A percentile compares a stretch with the other conserved stretches of the same genome.
Conservation (phyloP, 23 red algal genomes). For the Chondrus crispus region DNA sequence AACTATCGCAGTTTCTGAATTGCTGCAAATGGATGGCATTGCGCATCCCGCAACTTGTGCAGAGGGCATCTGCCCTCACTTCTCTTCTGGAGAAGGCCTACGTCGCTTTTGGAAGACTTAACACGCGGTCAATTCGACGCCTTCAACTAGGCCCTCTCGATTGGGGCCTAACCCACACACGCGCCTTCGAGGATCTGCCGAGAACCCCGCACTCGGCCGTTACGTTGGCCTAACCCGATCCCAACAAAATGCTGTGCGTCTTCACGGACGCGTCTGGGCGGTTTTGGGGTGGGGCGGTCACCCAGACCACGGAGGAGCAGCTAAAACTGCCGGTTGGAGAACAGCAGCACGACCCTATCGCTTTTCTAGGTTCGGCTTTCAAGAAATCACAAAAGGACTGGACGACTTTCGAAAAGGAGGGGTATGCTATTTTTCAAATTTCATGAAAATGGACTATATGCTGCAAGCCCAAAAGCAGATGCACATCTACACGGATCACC, state of each 20-base stretch:
- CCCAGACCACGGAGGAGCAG: not conserved
- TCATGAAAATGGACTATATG: slow-evolving; percentile 18
- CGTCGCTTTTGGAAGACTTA: not conserved
- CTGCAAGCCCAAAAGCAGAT: not conserved
- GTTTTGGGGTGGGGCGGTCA: slow-evolving; percentile 1
- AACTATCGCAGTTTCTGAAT: slow-evolving; percentile 30
- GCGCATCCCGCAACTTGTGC: not conserved
- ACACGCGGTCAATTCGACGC: not conserved
- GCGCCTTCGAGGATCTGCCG: slow-evolving; percentile 12
- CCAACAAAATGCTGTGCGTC: not conserved
- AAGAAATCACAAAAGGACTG: not conserved
- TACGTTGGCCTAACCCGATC: not conserved
- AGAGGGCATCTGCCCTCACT: not conserved
- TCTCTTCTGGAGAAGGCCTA: not conserved
- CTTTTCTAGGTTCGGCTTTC: not conserved
- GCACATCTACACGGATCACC: not conserved
- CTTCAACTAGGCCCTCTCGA: not conserved
- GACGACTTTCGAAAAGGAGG: not conserved
- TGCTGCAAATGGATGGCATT: not conserved
- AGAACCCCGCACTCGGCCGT: not conserved
- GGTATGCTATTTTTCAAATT: slow-evolving; percentile 14
- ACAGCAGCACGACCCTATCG: slow-evolving; percentile 3
- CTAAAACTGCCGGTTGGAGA: not conserved
- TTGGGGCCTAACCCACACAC: not conserved
- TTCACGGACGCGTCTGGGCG: not conserved